Conservation (phyloP, 176 grass and related monocot species). For the Eremochloa ophiuroides region DNA sequence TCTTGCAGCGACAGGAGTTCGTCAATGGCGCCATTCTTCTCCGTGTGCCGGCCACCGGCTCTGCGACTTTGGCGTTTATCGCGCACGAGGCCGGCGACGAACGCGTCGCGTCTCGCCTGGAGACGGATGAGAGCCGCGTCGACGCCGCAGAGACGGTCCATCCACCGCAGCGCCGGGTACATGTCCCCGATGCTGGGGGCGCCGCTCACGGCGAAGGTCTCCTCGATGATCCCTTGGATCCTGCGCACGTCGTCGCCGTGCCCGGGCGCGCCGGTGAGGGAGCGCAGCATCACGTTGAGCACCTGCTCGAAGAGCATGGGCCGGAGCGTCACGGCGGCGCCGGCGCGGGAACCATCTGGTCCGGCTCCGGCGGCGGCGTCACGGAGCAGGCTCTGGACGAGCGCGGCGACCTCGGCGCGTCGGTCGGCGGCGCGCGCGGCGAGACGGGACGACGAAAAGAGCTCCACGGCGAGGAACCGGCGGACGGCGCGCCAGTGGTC, state of each 20-base stretch:
- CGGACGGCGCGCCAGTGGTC: constrained; percentile 61
- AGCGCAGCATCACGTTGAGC: constrained; percentile 42
- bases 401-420: constrained; percentile 33
- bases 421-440: constrained; percentile 35
- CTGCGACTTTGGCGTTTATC: neutral
- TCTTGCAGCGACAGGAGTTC: constrained; percentile 45
- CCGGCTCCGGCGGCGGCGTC: no score
- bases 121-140: neutral
- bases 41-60: neutral
- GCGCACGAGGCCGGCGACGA: constrained; percentile 33
- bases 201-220: constrained; percentile 23
- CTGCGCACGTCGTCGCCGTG: neutral
- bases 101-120: constrained; percentile 32
- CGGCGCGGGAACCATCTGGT: no score
- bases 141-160: constrained; percentile 29
- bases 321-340: neutral
- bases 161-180: constrained; percentile 40
- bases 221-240: constrained; percentile 47
- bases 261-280: neutral
- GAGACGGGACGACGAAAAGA: constrained; percentile 47
- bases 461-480: constrained; percentile 34
- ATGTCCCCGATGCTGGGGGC: constrained; percentile 43
- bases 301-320: constrained; percentile 43
- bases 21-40: constrained; percentile 40
- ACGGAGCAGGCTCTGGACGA: constrained; percentile 19